Evolutionary conservation across 192 early-diverging fungal species (phyloP).

Genomic region (Entomortierella beljakovae): DNA sequence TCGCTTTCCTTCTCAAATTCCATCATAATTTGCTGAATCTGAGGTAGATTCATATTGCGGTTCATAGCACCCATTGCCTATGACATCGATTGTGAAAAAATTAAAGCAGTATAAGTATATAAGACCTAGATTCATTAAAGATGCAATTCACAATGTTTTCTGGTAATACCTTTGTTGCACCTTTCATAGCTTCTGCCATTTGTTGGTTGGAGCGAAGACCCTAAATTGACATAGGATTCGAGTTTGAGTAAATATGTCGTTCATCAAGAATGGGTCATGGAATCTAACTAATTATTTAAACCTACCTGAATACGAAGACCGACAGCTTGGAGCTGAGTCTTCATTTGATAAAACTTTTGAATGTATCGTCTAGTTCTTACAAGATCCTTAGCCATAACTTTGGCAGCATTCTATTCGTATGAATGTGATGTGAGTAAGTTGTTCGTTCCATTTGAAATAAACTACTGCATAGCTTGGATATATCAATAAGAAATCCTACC

Average conservation of each 20-base stretch:
- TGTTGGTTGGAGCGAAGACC: slow-evolving; percentile 94
- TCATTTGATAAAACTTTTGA: slow-evolving; percentile 98
- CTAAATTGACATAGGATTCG: too few relatives aligned
- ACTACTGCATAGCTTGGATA: not conserved
- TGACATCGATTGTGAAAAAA: not conserved
- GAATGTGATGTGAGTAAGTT: not conserved
- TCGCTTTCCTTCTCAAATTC: slow-evolving; percentile 96
- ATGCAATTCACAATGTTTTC: not conserved
- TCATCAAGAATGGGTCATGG: not conserved
- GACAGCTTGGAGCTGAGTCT: slow-evolving; percentile 93
- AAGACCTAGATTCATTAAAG: not conserved
- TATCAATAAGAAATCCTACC: slow-evolving; percentile 59
- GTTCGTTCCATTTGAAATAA: not conserved
- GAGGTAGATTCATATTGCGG: slow-evolving; percentile 91
- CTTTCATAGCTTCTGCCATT: slow-evolving; percentile 95
- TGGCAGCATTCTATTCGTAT: slow-evolving; percentile 77
- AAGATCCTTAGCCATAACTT: slow-evolving; percentile 98
- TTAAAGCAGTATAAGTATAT: not conserved
- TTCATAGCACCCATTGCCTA: slow-evolving; percentile 98
- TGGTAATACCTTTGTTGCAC: slow-evolving; percentile 80
- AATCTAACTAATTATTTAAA: not conserved
- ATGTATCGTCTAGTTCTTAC: slow-evolving; percentile 93
- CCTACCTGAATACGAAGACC: slow-evolving; percentile 86
- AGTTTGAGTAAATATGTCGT: not conserved
- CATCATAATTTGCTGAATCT: slow-evolving; percentile 96